Percentiles rank a stretch among this genome's conserved stretches.
Evolutionary conservation across 179 eudicot genomes (phyloP).

Genomic region (Silene coronaria): DNA sequence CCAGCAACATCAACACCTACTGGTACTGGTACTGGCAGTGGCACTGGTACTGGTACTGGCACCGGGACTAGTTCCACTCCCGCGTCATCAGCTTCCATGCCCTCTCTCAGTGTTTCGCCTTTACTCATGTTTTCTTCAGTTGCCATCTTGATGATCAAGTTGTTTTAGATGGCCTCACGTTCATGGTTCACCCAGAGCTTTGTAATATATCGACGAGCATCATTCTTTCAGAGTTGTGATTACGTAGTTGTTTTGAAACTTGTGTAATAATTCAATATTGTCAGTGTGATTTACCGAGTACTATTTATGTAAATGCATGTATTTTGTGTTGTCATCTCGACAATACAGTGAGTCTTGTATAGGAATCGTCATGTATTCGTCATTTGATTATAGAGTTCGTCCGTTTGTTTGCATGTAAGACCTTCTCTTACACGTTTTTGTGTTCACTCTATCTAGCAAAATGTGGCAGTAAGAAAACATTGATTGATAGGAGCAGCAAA

Average conservation of each 20-base stretch:
- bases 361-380: neutral
- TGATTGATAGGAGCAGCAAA: too few relatives aligned
- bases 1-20: constrained; percentile 25
- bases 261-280: constrained; percentile 2
- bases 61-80: constrained; percentile 18
- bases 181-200: neutral
- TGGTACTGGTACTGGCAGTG: constrained; percentile 12
- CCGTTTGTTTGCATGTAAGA: neutral
- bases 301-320: constrained; percentile 19
- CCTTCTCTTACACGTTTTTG: neutral
- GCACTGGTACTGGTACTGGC: constrained; percentile 6
- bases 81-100: constrained; percentile 26
- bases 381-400: neutral
- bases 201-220: constrained; percentile 20
- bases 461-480: too few relatives aligned
- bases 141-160: constrained; percentile 24
- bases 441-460: too few relatives aligned
- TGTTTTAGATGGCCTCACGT: constrained; percentile 11
- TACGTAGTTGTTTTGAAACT: neutral
- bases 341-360: neutral
- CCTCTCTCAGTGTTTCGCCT: constrained; percentile 24
- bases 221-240: constrained; percentile 23
- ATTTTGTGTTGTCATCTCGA: constrained; percentile 3
- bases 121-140: constrained; percentile 19
- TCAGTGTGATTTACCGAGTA: constrained; percentile 3